A percentile compares a stretch with the other conserved stretches of the same genome.
These are phyloP conservation scores for Platanus orientalis DNA, from an alignment of 164 flowering plant genomes.

Conservation along the genomic window DNA sequence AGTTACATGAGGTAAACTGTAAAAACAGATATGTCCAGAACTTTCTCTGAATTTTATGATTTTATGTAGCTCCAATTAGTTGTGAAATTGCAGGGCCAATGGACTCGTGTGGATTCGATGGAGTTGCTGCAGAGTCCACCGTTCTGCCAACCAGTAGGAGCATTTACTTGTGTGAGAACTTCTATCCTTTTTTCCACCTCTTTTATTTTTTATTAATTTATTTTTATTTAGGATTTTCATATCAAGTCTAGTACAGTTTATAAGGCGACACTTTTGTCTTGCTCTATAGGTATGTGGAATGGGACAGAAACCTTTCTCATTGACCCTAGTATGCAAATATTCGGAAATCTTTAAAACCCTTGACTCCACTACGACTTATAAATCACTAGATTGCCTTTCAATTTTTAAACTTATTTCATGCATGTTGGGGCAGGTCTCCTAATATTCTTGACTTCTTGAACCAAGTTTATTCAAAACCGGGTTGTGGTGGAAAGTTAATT, in stretches of 20 bases:
- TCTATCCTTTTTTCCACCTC: too few relatives aligned
- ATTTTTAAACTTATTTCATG: too few relatives aligned
- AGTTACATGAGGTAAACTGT: constrained; percentile 87
- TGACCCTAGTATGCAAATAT: constrained; percentile 83
- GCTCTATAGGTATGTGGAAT: constrained; percentile 72
- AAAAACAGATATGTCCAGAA: too few relatives aligned
- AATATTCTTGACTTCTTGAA: too few relatives aligned
- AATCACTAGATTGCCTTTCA: too few relatives aligned
- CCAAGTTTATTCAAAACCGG: too few relatives aligned
- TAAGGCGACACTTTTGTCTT: background rate
- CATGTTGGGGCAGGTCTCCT: too few relatives aligned
- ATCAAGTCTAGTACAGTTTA: background rate
- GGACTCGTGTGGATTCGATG: constrained; percentile 65
- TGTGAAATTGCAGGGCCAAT: constrained; percentile 56
- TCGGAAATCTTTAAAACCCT: too few relatives aligned
- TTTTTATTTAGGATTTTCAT: background rate
- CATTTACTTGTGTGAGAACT: constrained; percentile 81
- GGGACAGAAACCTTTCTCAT: constrained; percentile 89
- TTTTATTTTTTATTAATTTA: background rate
- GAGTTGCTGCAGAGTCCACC: constrained; percentile 93
- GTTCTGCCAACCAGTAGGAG: constrained; percentile 91
- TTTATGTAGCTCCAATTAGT: constrained; percentile 8
- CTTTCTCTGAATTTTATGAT: background rate
- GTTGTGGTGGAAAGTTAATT: too few relatives aligned
- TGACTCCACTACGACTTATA: too few relatives aligned